Conservation (phyloP, 768 basidiomycete species). For the Chalciporus sphaerocephalus region DNA sequence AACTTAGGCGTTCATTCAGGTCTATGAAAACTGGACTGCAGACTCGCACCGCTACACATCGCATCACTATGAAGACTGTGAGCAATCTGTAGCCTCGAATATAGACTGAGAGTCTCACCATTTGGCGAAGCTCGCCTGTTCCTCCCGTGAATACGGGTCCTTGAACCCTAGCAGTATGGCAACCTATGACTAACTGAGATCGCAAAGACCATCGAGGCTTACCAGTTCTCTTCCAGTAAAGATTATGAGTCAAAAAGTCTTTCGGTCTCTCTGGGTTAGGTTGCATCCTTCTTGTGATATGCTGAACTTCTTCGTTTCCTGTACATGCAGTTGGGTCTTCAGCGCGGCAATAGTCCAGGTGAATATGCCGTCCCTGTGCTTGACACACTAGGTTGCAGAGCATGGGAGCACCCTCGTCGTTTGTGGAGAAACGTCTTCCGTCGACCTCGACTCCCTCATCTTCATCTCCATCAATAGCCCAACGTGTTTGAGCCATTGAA, state of each 20-base stretch:
- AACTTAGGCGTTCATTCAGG: background rate
- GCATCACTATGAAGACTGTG: background rate
- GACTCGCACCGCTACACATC: background rate
- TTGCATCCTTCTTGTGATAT: conserved; percentile 36
- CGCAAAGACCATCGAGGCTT: conserved; percentile 7
- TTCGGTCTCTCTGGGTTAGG: conserved; percentile 48
- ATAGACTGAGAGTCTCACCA: conserved; percentile 38
- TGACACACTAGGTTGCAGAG: conserved; percentile 56
- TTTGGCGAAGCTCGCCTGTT: conserved; percentile 47
- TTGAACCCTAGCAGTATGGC: conserved; percentile 44
- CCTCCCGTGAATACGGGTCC: conserved; percentile 58
- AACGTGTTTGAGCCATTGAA: conserved; percentile 52
- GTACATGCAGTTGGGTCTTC: conserved; percentile 32
- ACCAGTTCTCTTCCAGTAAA: conserved; percentile 58
- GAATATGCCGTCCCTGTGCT: conserved; percentile 48
- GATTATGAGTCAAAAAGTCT: conserved; percentile 51
- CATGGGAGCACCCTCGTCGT: conserved; percentile 58
- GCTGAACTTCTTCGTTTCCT: conserved; percentile 41
- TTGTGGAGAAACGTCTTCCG: conserved; percentile 47
- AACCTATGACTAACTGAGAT: background rate
- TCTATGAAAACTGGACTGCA: background rate
- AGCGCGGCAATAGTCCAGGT: conserved; percentile 53
- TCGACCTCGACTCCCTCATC: conserved; percentile 45
- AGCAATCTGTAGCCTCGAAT: background rate
- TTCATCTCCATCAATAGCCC: conserved; percentile 51